Evolutionary conservation across 768 basidiomycete genomes (phyloP), one percentile per base, ranked within the genome.

Genomic region (Russula compacta): DNA sequence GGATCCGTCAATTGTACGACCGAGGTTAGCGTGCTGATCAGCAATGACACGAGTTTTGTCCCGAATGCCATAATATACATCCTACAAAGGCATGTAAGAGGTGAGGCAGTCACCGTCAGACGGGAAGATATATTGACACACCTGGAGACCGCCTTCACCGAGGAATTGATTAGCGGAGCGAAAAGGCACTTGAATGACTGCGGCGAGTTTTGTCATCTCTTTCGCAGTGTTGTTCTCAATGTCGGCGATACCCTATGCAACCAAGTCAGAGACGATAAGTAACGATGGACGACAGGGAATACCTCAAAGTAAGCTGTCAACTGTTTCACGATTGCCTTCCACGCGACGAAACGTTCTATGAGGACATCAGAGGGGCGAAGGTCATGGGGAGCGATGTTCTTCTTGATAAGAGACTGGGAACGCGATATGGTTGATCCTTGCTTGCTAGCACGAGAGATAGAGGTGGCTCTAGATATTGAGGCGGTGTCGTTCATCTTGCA

Each of bases 251-350:
- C 84, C 83, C 74, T 74, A 58, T 9, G 10, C 32, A 33, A 57
- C 29, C 12, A 14, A 44, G 40, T 10, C 24, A 51, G 14, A 12
- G 7, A 24, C n/a, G 48, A 56, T 40, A 21, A 38, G 36, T 24
- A 39, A 51, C 6, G 10, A 12, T 33, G 12, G 11, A 46, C 1
- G 6, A 17, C 8, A 11, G 24, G 1, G 10, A 3, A 40, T 24
- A 81, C 82, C 76, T 88, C 87, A 62, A 95, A 95, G 73, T 95
- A 97, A 1, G 89, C 87, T 55, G 92, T 89, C 56, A 98, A 84
- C 76, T 97, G 94, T 75, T 95, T 95, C 52, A 95, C 92, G 68
- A 98, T 95, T 54, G 84, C 87, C 76, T 97, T 98, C 95, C 95
- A 98, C 0, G 91, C 89, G 8, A 87, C 81, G 70, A 93, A 93